phyloP scores from a whole-genome alignment of 2,329 filamentous ascomycete species.

The Calonectria honghensis region DNA sequence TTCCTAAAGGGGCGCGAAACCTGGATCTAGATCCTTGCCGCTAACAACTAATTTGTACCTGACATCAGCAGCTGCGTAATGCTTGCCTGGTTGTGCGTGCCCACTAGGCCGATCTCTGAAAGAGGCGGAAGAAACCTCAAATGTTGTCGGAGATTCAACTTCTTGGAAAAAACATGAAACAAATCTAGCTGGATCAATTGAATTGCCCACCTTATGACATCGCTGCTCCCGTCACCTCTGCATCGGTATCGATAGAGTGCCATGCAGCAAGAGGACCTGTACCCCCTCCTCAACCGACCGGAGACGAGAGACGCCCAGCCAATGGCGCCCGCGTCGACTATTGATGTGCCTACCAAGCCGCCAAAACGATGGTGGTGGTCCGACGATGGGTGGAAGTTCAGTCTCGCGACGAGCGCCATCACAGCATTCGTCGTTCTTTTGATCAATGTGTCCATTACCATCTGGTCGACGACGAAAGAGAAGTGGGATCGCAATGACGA shows the following conservation, averaged over 20 bases:
- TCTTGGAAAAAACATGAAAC: background rate
- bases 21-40: background rate
- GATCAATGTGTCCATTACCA: background rate
- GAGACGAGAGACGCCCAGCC: background rate
- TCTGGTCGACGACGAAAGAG: slow-evolving; percentile 18
- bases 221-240: background rate
- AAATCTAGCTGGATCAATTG: background rate
- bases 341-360: background rate
- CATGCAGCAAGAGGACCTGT: slow-evolving; percentile 9
- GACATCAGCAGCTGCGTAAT: background rate
- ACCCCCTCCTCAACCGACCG: slow-evolving; percentile 10
- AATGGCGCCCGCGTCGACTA: background rate
- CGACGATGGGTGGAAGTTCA: slow-evolving; percentile 26
- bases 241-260: background rate
- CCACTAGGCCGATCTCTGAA: background rate
- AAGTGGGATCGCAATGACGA: background rate
- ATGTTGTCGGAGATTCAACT: background rate
- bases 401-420: slow-evolving; percentile 5
- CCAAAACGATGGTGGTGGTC: background rate
- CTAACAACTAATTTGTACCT: background rate
- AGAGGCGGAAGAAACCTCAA: background rate
- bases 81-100: background rate
- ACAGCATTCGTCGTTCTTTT: slow-evolving; percentile 5
- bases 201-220: background rate
- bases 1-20: background rate